Percentiles rank a stretch among this genome's conserved stretches.
phyloP scores from a whole-genome alignment of 371 early-diverging fungal species.

The Mycotypha africana region DNA sequence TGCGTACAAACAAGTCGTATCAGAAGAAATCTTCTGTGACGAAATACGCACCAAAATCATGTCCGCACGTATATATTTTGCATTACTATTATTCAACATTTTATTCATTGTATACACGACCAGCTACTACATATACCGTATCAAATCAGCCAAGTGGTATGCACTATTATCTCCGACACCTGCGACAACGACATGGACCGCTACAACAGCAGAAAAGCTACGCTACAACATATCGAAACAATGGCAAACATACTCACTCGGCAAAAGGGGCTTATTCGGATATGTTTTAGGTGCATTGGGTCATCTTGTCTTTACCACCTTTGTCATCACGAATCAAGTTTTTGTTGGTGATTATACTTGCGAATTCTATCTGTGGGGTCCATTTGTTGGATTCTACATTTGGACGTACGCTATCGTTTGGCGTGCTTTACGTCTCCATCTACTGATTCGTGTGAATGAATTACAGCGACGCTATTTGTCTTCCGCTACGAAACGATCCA shows the following conservation, averaged over 20 bases:
- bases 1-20: too few relatives aligned
- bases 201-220: neutral
- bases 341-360: conserved; percentile 2
- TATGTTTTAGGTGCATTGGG: conserved; percentile 6
- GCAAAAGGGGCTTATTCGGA: conserved; percentile 8
- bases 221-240: conserved; percentile 1
- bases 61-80: conserved; percentile 8
- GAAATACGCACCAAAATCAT: conserved; percentile 3
- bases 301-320: conserved; percentile 5
- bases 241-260: conserved; percentile 12
- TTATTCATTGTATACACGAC: conserved; percentile 8
- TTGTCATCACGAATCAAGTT: conserved; percentile 2
- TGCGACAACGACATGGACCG: neutral
- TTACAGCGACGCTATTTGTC: too few relatives aligned
- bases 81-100: conserved; percentile 2
- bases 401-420: conserved; percentile 13
- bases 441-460: conserved; percentile 5
- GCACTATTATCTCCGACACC: too few relatives aligned
- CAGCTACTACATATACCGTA: conserved; percentile 2
- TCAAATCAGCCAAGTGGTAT: neutral
- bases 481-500: too few relatives aligned
- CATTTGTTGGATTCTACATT: conserved; percentile 6
- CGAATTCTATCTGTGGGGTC: conserved; percentile 13
- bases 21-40: neutral
- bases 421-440: conserved; percentile 8